A percentile compares a stretch with the other conserved stretches of the same genome.
phyloP scores from a whole-genome alignment of 768 basidiomycete species.

The Leccinellum albellum region DNA sequence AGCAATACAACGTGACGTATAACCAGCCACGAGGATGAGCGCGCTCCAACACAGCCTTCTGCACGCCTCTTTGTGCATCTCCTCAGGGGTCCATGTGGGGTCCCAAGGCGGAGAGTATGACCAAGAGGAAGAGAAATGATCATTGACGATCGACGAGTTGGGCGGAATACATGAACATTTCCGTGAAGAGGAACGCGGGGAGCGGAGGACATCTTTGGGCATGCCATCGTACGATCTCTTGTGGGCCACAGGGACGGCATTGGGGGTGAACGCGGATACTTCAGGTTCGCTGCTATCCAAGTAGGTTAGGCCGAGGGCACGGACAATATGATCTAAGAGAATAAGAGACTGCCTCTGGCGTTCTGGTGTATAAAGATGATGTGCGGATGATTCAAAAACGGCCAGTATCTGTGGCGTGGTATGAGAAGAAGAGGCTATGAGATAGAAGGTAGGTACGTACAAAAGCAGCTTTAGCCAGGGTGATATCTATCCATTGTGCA shows the following conservation, averaged over 20 bases:
- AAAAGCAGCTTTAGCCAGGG: slow-evolving; percentile 69
- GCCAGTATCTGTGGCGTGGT: slow-evolving; percentile 56
- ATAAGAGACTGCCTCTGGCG: slow-evolving; percentile 52
- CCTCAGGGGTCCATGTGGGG: slow-evolving; percentile 47
- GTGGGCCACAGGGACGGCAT: slow-evolving; percentile 48
- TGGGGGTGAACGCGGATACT: slow-evolving; percentile 48
- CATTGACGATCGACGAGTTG: slow-evolving; percentile 29
- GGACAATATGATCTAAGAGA: slow-evolving; percentile 63
- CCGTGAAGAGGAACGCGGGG: slow-evolving; percentile 26
- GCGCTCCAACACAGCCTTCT: slow-evolving; percentile 77
- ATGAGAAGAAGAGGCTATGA: slow-evolving; percentile 10
- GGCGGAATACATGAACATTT: slow-evolving; percentile 49
- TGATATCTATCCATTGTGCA: slow-evolving; percentile 53
- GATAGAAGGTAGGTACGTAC: slow-evolving; percentile 34
- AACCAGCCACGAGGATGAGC: slow-evolving; percentile 62
- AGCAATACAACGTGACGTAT: slow-evolving; percentile 65
- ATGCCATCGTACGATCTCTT: slow-evolving; percentile 27
- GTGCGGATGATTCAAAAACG: slow-evolving; percentile 71
- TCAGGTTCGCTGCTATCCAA: slow-evolving; percentile 55
- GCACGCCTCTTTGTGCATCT: slow-evolving; percentile 65
- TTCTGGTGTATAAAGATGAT: slow-evolving; percentile 58
- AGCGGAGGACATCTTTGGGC: slow-evolving; percentile 24
- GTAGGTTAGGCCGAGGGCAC: slow-evolving; percentile 48
- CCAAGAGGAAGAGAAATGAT: slow-evolving; percentile 41
- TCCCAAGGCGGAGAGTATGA: slow-evolving; percentile 61